Base-by-base conservation (phyloP, 352 stramenopile species). In the Globisporangium cystogenes region DNA sequence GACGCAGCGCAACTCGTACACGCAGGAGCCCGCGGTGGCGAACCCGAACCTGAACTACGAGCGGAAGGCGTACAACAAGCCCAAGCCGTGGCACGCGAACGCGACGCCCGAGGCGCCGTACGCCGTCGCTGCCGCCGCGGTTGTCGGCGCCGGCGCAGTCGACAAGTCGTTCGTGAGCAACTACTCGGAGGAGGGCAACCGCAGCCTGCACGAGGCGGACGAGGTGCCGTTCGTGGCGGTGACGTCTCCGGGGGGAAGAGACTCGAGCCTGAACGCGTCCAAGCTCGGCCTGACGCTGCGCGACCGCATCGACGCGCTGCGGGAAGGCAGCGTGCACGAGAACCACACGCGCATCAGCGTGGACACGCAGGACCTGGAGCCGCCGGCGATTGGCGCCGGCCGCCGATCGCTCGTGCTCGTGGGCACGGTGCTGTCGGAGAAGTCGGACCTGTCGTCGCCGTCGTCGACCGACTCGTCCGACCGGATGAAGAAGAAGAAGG, bases 281-380 rank as follows among this genome's bases (percentile, higher is more conserved):
- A 51, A 45, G 43, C 33, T 62, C 53, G 37, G 48, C 18, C 53
- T 29, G 14, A 86, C 78, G 27, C 64, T 89, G 36, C 75, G 78
- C 21, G 68, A 82, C 44, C 72, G 75, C 18, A 89, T 89, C 39
- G 72, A 87, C 33, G 78, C 73, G 11, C 57, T 89, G 27, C 62
- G 78, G 15, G 73, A 83, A 40, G 69, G 73, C 26, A 62, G 55
- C 3, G 63, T 72, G 15, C 64, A 75, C 31, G 80, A 82, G 52
- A 65, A 76, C 36, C 65, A 81, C 59, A 74, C 65, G 4, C 70
- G 74, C n/a, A 73, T 81, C 31, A 86, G 74, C 48, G 48, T 68
- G 10, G 58, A 57, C 26, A 62, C 65, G 8, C 46, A 62, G 35
- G 53, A 53, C 7, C 40, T 62, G 26, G 62, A 71, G 15, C 51